phyloP scores from a whole-genome alignment of 225 moss, liverwort and hornwort species.

The Neckera pumila region DNA sequence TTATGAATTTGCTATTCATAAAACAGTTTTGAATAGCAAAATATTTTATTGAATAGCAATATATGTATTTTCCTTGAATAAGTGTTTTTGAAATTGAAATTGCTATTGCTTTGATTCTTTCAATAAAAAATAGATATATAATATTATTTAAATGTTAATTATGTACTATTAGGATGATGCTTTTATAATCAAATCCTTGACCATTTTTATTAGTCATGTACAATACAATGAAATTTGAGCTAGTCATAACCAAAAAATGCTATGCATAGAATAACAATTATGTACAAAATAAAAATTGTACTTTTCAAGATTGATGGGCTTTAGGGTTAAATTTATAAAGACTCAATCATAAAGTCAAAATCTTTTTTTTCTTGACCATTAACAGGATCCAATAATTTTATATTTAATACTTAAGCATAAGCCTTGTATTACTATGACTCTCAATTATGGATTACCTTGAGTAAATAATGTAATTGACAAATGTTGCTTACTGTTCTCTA shows the following conservation, averaged over 20 bases:
- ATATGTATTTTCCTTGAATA: too few relatives aligned
- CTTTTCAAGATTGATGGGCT: neutral
- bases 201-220: neutral
- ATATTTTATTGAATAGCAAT: too few relatives aligned
- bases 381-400: neutral
- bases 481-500: fast-evolving
- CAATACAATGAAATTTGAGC: neutral
- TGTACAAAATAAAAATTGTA: neutral
- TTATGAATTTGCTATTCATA: too few relatives aligned
- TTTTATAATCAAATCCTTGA: neutral
- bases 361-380: neutral
- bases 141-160: too few relatives aligned
- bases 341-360: neutral
- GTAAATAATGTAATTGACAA: neutral
- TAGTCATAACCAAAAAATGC: too few relatives aligned
- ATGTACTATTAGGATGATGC: neutral
- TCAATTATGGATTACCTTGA: neutral
- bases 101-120: neutral
- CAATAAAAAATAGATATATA: neutral
- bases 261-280: neutral
- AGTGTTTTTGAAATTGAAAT: neutral
- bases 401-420: neutral
- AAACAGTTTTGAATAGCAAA: too few relatives aligned
- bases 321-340: neutral
- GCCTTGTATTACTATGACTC: fast-evolving